Percentiles rank a stretch among this genome's conserved stretches.
These are phyloP conservation scores for Annulohypoxylon nitens DNA, from an alignment of 495 filamentous ascomycete species.

Conservation along the genomic window DNA sequence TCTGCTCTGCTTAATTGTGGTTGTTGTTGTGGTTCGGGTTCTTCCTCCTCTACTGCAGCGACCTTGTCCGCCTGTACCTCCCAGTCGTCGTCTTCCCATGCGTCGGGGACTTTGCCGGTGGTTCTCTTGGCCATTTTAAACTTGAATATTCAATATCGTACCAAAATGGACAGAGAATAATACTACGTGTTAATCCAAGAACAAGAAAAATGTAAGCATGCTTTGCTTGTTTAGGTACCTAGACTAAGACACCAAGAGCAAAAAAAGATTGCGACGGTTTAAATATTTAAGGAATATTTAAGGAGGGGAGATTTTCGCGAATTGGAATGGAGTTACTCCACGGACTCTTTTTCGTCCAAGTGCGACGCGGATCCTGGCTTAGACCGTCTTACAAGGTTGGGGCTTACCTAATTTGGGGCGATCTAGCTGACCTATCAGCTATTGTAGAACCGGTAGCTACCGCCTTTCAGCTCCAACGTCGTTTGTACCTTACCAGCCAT, in stretches of 20 bases:
- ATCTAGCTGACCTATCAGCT: constrained; percentile 19
- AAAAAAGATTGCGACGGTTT: constrained; percentile 4
- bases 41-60: constrained; percentile 51
- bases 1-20: constrained; percentile 74
- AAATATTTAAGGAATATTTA: constrained; percentile 5
- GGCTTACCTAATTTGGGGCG: constrained; percentile 30
- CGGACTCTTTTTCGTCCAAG: background rate
- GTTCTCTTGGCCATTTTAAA: constrained; percentile 66
- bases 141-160: background rate
- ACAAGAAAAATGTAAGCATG: constrained; percentile 9
- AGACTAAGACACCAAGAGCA: background rate
- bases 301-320: constrained; percentile 43
- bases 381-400: constrained; percentile 10
- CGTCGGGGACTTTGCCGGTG: constrained; percentile 71
- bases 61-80: constrained; percentile 75
- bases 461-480: constrained; percentile 18
- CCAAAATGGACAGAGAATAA: background rate
- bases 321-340: constrained; percentile 24
- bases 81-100: constrained; percentile 92
- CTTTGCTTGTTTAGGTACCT: constrained; percentile 15
- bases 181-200: constrained; percentile 4
- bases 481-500: constrained; percentile 44
- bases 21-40: constrained; percentile 53
- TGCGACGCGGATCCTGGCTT: constrained; percentile 12
- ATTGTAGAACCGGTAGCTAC: constrained; percentile 8